Conservation (phyloP, 2,329 filamentous ascomycete genomes). For the Microcyclosporella mali region DNA sequence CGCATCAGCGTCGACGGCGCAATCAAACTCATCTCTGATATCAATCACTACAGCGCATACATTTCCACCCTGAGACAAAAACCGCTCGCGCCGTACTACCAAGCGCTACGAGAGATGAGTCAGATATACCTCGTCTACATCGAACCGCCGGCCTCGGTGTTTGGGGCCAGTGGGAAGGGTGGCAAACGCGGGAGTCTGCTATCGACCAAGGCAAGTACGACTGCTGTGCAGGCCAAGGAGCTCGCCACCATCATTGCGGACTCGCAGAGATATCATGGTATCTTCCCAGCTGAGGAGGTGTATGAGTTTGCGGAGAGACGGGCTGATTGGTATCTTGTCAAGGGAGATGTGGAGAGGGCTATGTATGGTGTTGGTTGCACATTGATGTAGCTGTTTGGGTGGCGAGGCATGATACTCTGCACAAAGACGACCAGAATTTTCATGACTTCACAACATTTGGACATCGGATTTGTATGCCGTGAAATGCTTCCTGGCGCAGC, state of each 20-base stretch:
- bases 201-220: conserved; percentile 20
- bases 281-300: conserved; percentile 93
- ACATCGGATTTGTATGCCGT: too few relatives aligned
- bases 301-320: conserved; percentile 93
- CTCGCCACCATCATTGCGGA: conserved; percentile 94
- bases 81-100: conserved; percentile 83
- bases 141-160: conserved; percentile 27
- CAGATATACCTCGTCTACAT: conserved; percentile 89
- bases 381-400: conserved; percentile 57
- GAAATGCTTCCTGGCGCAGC: too few relatives aligned
- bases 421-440: too few relatives aligned
- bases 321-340: conserved; percentile 91
- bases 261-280: conserved; percentile 77
- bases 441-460: too few relatives aligned
- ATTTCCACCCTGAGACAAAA: conserved; percentile 74
- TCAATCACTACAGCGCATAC: conserved; percentile 88
- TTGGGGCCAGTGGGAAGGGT: conserved; percentile 15
- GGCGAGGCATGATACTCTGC: too few relatives aligned
- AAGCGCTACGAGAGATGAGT: conserved; percentile 80
- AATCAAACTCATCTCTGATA: conserved; percentile 89
- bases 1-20: conserved; percentile 84
- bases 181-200: conserved; percentile 24
- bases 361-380: conserved; percentile 93
- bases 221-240: conserved; percentile 79
- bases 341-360: conserved; percentile 80